These are phyloP conservation scores for Dendrobium huoshanense DNA, from an alignment of 106 monocot genomes.

Conservation along the genomic window DNA sequence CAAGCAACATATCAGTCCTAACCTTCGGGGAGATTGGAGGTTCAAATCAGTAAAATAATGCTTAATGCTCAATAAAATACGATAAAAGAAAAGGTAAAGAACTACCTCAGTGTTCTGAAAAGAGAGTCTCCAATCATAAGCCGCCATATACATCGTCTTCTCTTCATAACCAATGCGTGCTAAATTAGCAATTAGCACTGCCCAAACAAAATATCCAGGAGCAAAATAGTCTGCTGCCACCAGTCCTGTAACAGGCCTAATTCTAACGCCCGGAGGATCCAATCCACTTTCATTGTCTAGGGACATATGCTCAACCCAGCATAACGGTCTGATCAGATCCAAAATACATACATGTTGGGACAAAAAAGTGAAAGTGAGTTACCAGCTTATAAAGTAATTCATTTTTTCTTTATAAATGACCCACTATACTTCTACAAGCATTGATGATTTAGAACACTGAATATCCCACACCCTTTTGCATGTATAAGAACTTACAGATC, in stretches of 20 bases:
- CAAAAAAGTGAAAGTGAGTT: background rate
- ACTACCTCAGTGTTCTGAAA: slow-evolving; percentile 98
- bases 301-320: slow-evolving; percentile 99
- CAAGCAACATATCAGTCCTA: background rate
- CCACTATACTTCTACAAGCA: background rate
- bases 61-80: background rate
- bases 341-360: slow-evolving; percentile 2
- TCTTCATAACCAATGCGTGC: slow-evolving; percentile 99
- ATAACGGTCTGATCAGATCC: slow-evolving; percentile 66
- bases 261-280: slow-evolving; percentile 82
- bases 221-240: slow-evolving; percentile 99
- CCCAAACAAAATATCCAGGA: slow-evolving; percentile 99
- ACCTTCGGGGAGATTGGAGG: background rate
- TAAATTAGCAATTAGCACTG: slow-evolving; percentile 97
- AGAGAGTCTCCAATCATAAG: slow-evolving; percentile 99
- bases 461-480: background rate
- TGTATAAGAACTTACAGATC: background rate
- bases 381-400: background rate
- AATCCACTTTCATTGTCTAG: slow-evolving; percentile 98
- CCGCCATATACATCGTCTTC: slow-evolving; percentile 99
- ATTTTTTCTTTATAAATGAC: background rate
- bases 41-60: background rate
- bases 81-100: background rate
- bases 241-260: slow-evolving; percentile 91
- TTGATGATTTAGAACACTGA: background rate